Percentiles rank a stretch among this genome's conserved stretches.
Evolutionary conservation across 768 basidiomycete species (phyloP).

Genomic region (Agrocybe pediades): DNA sequence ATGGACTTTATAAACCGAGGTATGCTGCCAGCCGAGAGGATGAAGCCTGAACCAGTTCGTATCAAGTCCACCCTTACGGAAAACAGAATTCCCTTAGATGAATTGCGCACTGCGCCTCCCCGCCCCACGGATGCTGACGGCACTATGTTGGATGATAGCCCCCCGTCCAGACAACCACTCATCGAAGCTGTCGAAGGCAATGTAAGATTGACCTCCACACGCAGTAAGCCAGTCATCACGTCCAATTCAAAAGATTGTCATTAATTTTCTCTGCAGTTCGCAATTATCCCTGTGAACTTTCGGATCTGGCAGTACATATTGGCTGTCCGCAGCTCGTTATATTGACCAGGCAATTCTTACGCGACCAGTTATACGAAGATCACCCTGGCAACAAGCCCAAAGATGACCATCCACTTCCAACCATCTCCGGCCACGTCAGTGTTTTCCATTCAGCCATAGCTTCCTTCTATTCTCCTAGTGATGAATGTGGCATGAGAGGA

Average conservation of each 20-base stretch:
- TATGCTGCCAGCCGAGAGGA: constrained; percentile 10
- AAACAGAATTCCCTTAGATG: too few relatives aligned
- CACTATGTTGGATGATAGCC: background rate
- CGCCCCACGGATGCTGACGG: background rate
- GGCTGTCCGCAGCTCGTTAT: background rate
- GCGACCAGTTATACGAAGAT: background rate
- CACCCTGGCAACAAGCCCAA: background rate
- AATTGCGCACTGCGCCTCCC: too few relatives aligned
- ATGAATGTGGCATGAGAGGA: constrained; percentile 27
- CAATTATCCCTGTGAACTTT: background rate
- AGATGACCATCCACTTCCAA: background rate
- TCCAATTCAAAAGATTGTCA: too few relatives aligned
- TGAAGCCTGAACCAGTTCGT: background rate
- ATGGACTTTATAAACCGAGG: constrained; percentile 11
- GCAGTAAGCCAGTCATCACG: too few relatives aligned
- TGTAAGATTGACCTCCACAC: background rate
- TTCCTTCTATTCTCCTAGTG: constrained; percentile 34
- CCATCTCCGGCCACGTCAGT: constrained; percentile 3
- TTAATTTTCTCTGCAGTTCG: background rate
- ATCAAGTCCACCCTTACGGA: too few relatives aligned
- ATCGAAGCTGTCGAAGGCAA: background rate
- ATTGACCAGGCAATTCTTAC: background rate
- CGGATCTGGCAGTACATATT: background rate
- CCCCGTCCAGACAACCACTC: background rate
- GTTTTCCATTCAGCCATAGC: constrained; percentile 28